Evolutionary conservation across 2,329 filamentous ascomycete species (phyloP), one percentile per base, ranked within the genome.

Genomic region (Pestalotiopsis sp.): DNA sequence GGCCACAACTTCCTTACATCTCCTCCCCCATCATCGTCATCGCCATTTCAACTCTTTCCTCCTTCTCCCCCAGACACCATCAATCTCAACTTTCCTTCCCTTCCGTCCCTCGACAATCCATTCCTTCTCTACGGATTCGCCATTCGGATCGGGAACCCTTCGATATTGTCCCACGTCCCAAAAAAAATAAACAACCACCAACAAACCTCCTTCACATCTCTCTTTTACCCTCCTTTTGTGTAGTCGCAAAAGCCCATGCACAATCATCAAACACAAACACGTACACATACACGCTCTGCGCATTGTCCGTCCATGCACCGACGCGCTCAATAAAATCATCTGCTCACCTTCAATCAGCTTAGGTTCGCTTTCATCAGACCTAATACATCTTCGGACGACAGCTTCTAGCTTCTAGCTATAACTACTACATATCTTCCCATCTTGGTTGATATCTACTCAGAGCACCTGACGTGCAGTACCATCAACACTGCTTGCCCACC

Each of bases 391-490:
- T 36, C 23, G 41, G 20, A 55, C 58, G n/a, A 57, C 59, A 45
- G n/a, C 25, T 45, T 25, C 55, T 66, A 25, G 25, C 25, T 25
- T 25, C 2, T 25, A 57, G 31, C 52, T 65, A 65, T 23, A 9
- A n/a, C 9, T n/a, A 52, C 45, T 36, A 66, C 20, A 36, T 61
- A 45, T 61, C 64, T 61, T 31, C n/a, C 45, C 36, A 58, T 36
- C 49, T 55, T 55, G 41, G 64, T 71, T 69, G 65, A 55, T 58
- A 17, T 63, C 23, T 67, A 67, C 76, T 79, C 81, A 81, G 81
- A 86, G 84, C 85, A 84, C 81, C 79, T 75, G 78, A 84, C 81
- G 82, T 84, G 81, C 82, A 75, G 71, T 70, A 69, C 73, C 80
- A 81, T 73, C 76, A 80, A 68, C 79, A 79, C 70, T 52, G 45